phyloP scores from a whole-genome alignment of 2,329 filamentous ascomycete species.

The Microthyrium microscopicum region DNA sequence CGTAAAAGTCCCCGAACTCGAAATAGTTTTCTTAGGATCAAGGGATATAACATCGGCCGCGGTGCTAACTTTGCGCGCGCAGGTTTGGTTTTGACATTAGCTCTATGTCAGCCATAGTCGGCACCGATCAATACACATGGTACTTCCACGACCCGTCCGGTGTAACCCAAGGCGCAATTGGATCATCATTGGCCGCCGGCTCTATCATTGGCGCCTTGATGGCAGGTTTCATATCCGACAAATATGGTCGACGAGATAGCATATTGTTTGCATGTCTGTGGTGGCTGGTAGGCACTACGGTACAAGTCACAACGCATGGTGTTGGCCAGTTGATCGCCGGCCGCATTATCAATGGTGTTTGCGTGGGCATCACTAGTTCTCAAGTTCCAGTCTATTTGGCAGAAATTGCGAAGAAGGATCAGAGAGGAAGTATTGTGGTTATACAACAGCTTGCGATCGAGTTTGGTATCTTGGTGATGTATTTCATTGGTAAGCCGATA shows the following conservation, averaged over 20 bases:
- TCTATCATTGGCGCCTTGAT: constrained; percentile 31
- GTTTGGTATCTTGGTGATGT: constrained; percentile 27
- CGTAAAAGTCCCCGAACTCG: too few species aligned
- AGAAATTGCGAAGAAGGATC: constrained; percentile 26
- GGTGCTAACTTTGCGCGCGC: too few species aligned
- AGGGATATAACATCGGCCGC: too few species aligned
- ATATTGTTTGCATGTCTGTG: constrained; percentile 32
- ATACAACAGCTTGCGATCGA: constrained; percentile 29
- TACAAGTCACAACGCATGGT: constrained; percentile 22
- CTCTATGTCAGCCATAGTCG: constrained; percentile 37
- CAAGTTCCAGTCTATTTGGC: constrained; percentile 30
- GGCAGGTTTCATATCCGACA: constrained; percentile 30
- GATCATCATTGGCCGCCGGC: constrained; percentile 31
- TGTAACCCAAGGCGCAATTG: constrained; percentile 28
- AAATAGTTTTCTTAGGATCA: too few species aligned
- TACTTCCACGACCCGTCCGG: constrained; percentile 36
- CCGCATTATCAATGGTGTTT: constrained; percentile 24
- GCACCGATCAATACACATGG: constrained; percentile 30
- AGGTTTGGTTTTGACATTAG: constrained; percentile 43
- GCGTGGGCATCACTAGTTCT: constrained; percentile 26
- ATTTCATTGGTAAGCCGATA: constrained; percentile 20
- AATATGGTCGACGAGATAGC: constrained; percentile 28
- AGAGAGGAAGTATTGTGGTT: constrained; percentile 26
- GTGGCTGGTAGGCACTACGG: constrained; percentile 30
- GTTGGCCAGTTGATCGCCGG: constrained; percentile 27